Conservation (phyloP, 345 rosid genomes). For the Eucalyptus cloeziana region DNA sequence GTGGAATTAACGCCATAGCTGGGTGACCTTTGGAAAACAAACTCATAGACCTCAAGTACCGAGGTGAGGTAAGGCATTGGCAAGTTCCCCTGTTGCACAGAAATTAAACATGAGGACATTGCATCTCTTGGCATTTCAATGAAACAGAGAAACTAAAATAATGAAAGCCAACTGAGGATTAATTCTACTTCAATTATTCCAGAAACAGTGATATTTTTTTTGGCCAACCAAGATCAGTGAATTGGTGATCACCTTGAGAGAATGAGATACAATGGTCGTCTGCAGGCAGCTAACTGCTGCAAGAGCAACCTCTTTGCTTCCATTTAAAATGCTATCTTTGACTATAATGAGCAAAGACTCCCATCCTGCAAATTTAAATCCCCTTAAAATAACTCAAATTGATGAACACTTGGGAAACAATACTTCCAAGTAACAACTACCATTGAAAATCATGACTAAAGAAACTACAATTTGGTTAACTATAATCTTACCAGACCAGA, state of each 20-base stretch:
- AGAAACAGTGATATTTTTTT: background rate
- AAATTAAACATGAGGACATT: background rate
- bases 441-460: background rate
- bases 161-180: background rate
- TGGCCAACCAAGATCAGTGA: background rate
- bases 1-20: constrained; percentile 42
- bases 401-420: background rate
- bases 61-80: constrained; percentile 77
- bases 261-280: constrained; percentile 69
- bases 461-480: background rate
- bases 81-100: constrained; percentile 40
- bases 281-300: constrained; percentile 89
- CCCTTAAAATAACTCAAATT: background rate
- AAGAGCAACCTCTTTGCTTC: constrained; percentile 90
- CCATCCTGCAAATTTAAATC: constrained; percentile 53
- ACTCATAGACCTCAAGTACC: constrained; percentile 70
- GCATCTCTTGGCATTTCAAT: background rate
- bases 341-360: constrained; percentile 70
- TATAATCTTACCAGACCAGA: constrained; percentile 66
- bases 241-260: constrained; percentile 49
- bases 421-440: background rate
- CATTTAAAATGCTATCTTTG: constrained; percentile 67
- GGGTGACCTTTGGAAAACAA: constrained; percentile 63
- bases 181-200: background rate
- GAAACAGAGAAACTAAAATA: background rate